Base-by-base conservation (phyloP, 2,329 filamentous ascomycete genomes). In the Fusarium ramigenum region DNA sequence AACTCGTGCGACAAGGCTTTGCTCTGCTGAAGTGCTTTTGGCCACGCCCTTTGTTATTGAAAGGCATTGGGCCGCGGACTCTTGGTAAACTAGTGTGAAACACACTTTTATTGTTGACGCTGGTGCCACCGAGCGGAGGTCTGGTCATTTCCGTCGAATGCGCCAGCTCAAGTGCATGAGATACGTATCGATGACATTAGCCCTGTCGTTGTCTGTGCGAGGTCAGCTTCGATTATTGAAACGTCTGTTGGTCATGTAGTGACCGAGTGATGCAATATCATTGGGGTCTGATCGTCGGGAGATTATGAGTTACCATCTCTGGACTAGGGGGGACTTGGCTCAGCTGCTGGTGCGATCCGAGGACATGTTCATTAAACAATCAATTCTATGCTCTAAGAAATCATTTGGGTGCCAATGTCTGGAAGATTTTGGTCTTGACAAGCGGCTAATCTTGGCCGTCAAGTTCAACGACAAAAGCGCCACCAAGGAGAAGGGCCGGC, bases 401-500 rank as follows among this genome's bases (percentile, higher is more conserved):
- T 12, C 40, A 36, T 62, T 53, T 36, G 43, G 30, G 52, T 53
- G 44, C 53, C 28, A 46, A 36, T 36, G 37, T 36, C 15, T 47
- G 7, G 25, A 36, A 47, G 28, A 42, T 40, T 46, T 42, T 42
- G 40, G 36, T 56, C 57, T 30, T 46, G 46, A n/a, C 9, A 15
- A 18, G n/a, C 28, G 37, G 30, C 39, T 63, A 66, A 40, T 62
- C 52, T 36, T 74, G 54, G 12, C 62, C 67, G 76, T 75, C 76
- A 42, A 83, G 74, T 23, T 85, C 84, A 32, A 90, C 87, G 5
- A 85, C 82, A 78, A 95, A 94, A 2, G 91, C 90, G 68, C 93
- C 91, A 18, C 93, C 93, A 3, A 96, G 86, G 37, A 96, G 84
- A 59, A 97, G 92, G 0, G 93, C 94, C 5, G 93, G 94, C 82